Conservation (phyloP, 2,329 filamentous ascomycete species). For the Botryosphaeria agaves region DNA sequence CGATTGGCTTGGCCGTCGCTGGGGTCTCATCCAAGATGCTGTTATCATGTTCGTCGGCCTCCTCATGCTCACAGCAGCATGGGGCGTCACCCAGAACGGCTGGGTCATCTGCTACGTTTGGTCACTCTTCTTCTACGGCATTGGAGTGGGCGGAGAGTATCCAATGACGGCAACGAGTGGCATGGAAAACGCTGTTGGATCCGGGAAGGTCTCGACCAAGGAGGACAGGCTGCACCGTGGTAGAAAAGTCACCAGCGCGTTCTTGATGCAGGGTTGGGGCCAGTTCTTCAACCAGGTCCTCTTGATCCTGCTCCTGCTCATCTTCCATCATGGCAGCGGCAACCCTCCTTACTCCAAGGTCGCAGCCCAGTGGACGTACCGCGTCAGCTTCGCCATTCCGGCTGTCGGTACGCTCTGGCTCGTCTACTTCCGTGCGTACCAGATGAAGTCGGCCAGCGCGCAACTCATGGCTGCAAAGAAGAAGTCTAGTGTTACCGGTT, state of each 20-base stretch:
- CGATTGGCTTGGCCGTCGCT: slow-evolving; percentile 76
- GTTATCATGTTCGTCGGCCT: slow-evolving; percentile 87
- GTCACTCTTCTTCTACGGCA: slow-evolving; percentile 82
- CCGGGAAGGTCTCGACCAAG: slow-evolving; percentile 73
- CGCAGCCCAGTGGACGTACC: slow-evolving; percentile 81
- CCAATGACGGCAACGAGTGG: slow-evolving; percentile 92
- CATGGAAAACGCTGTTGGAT: slow-evolving; percentile 78
- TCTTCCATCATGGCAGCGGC: slow-evolving; percentile 69
- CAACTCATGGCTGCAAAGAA: slow-evolving; percentile 71
- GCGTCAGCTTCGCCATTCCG: slow-evolving; percentile 80
- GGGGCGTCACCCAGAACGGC: slow-evolving; percentile 73
- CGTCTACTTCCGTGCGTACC: slow-evolving; percentile 87
- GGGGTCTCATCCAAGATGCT: slow-evolving; percentile 91
- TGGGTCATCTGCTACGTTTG: slow-evolving; percentile 97
- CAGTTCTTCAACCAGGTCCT: slow-evolving; percentile 88
- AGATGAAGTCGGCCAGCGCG: slow-evolving; percentile 79
- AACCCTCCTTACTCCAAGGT: slow-evolving; percentile 60
- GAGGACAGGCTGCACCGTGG: slow-evolving; percentile 92
- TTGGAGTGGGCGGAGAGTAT: slow-evolving; percentile 68
- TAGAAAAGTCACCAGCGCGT: slow-evolving; percentile 86
- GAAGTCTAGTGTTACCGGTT: slow-evolving; percentile 75
- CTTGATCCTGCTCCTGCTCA: slow-evolving; percentile 69
- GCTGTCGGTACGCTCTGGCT: slow-evolving; percentile 86
- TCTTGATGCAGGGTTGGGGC: slow-evolving; percentile 97
- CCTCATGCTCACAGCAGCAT: slow-evolving; percentile 77